Evolutionary conservation across 148 eudicot genomes (phyloP).

Genomic region (Pouteria glomerata): DNA sequence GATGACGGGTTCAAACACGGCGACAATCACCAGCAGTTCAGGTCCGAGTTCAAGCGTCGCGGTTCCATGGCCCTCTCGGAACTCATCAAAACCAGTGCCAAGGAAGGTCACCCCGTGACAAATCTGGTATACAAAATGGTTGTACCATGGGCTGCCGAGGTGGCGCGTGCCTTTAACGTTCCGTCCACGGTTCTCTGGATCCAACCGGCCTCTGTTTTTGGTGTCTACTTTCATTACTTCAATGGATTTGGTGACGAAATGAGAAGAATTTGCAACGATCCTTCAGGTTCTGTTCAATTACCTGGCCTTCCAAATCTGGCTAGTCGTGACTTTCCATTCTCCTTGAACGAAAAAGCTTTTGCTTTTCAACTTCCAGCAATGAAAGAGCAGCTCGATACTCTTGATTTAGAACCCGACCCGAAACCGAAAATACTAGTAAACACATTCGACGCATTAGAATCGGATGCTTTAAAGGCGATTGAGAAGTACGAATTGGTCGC

Average conservation of each 20-base stretch:
- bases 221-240: conserved; percentile 39
- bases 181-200: conserved; percentile 50
- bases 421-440: conserved; percentile 45
- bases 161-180: conserved; percentile 27
- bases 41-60: conserved; percentile 9
- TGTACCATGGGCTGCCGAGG: conserved; percentile 37
- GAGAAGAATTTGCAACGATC: conserved; percentile 17
- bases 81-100: conserved; percentile 12
- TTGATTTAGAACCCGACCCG: conserved; percentile 22
- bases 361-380: conserved; percentile 20
- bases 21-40: neutral
- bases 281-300: conserved; percentile 35
- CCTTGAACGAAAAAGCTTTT: no score
- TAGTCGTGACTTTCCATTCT: conserved; percentile 37
- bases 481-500: conserved; percentile 19
- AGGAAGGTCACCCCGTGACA: conserved; percentile 23
- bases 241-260: conserved; percentile 20
- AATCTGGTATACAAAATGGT: conserved; percentile 33
- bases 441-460: conserved; percentile 42
- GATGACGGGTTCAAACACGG: conserved; percentile 20
- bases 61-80: conserved; percentile 11
- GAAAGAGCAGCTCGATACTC: conserved; percentile 28
- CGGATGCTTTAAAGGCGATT: conserved; percentile 22
- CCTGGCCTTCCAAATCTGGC: conserved; percentile 35
- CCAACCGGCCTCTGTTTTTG: conserved; percentile 42